A percentile compares a stretch with the other conserved stretches of the same genome.
Conservation (phyloP, 306 rosid genomes). For the Datisca glomerata region DNA sequence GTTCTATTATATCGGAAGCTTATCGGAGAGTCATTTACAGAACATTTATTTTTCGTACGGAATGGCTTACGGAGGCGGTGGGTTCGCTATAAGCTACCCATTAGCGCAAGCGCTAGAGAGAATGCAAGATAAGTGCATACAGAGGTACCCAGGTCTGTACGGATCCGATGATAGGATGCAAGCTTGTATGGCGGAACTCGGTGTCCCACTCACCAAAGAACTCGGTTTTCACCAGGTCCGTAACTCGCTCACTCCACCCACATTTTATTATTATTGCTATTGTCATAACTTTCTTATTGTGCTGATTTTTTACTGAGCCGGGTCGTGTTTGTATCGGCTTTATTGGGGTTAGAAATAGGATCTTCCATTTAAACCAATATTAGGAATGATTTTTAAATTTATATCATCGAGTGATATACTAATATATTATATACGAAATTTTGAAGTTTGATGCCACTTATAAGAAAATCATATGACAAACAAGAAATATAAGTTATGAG, state of each 20-base stretch:
- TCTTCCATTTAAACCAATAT: neutral
- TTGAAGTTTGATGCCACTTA: too few relatives aligned
- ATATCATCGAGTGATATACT: too few relatives aligned
- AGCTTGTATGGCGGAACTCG: slow-evolving; percentile 77
- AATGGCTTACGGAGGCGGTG: slow-evolving; percentile 77
- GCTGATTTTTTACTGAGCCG: neutral
- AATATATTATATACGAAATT: too few relatives aligned
- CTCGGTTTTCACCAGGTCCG: slow-evolving; percentile 68
- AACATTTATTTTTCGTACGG: slow-evolving; percentile 49
- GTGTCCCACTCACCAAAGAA: slow-evolving; percentile 67
- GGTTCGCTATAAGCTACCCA: slow-evolving; percentile 57
- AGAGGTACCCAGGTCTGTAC: slow-evolving; percentile 44
- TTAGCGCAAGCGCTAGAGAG: slow-evolving; percentile 47
- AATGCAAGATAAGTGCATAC: slow-evolving; percentile 58
- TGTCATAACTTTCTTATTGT: neutral
- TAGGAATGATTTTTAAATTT: neutral
- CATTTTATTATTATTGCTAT: neutral
- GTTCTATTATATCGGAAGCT: slow-evolving; percentile 57
- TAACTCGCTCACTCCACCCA: neutral
- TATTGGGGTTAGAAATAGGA: neutral
- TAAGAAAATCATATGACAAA: too few relatives aligned
- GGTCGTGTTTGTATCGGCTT: too few relatives aligned
- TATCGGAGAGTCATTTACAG: slow-evolving; percentile 65
- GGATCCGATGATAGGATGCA: slow-evolving; percentile 72
- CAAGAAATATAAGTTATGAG: too few relatives aligned